Conservation (phyloP, 1,284 basidiomycete genomes). For the Leccinum insolens region DNA sequence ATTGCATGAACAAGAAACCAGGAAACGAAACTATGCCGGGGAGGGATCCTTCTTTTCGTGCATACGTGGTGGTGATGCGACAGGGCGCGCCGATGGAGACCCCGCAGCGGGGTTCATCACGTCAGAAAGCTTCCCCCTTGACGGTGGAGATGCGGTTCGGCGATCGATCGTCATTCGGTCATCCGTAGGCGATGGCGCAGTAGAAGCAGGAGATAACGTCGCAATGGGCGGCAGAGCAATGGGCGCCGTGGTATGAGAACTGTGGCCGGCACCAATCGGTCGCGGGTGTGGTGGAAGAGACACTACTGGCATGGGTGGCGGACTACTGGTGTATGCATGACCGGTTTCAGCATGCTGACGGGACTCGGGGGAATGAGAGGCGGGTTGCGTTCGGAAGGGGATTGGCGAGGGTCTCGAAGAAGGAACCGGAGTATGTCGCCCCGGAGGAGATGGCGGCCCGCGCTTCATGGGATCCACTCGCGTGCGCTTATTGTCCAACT, state of each 20-base stretch:
- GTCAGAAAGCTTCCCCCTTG: conserved; percentile 53
- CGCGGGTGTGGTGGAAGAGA: conserved; percentile 71
- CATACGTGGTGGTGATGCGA: conserved; percentile 40
- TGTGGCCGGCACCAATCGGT: conserved; percentile 60
- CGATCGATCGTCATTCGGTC: conserved; percentile 53
- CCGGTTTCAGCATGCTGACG: conserved; percentile 44
- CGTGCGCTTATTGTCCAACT: conserved; percentile 62
- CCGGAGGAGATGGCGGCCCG: conserved; percentile 53
- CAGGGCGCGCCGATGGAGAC: conserved; percentile 39
- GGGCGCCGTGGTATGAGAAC: conserved; percentile 30
- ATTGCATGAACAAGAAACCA: conserved; percentile 10
- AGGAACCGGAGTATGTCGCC: conserved; percentile 51
- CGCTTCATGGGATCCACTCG: conserved; percentile 60
- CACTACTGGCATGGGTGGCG: conserved; percentile 49
- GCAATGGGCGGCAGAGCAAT: conserved; percentile 65
- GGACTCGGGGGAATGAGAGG: conserved; percentile 64
- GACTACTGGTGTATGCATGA: conserved; percentile 49
- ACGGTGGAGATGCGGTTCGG: conserved; percentile 48
- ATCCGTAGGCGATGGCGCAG: conserved; percentile 53
- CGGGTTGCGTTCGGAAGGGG: conserved; percentile 71
- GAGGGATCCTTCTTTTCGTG: conserved; percentile 37
- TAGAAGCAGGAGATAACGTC: conserved; percentile 59
- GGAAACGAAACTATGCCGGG: conserved; percentile 21
- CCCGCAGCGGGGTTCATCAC: conserved; percentile 54
- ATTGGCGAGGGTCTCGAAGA: conserved; percentile 72